Base-by-base conservation (phyloP, 768 basidiomycete genomes). In the Suillus brevipes region DNA sequence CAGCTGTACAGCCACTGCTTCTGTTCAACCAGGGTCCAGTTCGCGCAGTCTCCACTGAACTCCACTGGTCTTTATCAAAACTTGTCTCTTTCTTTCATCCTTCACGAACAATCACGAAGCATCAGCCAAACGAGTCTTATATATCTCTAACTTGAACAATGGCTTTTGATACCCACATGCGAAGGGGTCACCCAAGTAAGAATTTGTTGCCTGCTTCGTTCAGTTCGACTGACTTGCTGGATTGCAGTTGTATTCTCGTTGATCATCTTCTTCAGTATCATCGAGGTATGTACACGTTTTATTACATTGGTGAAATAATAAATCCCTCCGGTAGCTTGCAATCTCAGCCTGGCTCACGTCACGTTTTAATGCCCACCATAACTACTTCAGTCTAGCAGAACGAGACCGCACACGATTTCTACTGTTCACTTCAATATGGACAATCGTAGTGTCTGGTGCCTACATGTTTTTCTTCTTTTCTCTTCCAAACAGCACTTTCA, bases 351-450 rank as follows among this genome's bases (percentile, higher is more conserved):
- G 89, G 86, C 81, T 95, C 52, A 83, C 84, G 9, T 78, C 87
- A 16, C 81, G 78, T 52, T 94, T 85, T 79, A 86, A 88, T 74
- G 63, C 75, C 36, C 79, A 82, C 67, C 80, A 85, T 75, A 82
- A 89, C 78, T 84, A 79, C 72, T 78, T 78, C 61, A 83, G 72
- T 65, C 65, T 67, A 13, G 72, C 79, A 38, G 83, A 87, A 67
- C 85, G 85, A 52, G 85, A 89, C 70, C 84, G 89, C 56, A 85
- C 89, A 1, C 82, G 85, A 42, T 92, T 86, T 78, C 78, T 87
- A 49, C 80, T 91, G 40, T 93, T 94, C 80, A 71, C 81, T n/a
- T 89, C 89, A 13, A 80, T 81, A 70, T 93, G 91, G 91, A 92
- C 90, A 0, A 75, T 89, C 13, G 70, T 87, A 60, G 78, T 88